Base-by-base conservation (phyloP, 441 rosid genomes). In the Flueggea neowawraea region DNA sequence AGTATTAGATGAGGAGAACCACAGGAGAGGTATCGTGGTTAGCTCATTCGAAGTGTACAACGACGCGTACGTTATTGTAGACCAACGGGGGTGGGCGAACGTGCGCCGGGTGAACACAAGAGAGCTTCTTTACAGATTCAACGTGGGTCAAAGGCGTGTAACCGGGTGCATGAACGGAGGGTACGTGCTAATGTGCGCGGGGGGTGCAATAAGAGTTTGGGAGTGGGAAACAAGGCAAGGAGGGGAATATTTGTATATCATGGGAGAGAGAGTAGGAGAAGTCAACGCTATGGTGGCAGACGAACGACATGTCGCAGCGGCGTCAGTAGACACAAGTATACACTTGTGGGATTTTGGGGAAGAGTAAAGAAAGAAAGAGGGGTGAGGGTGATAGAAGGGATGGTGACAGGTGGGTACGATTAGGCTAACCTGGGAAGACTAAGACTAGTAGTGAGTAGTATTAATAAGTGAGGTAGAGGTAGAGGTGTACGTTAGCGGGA, bases 301-400 rank as follows among this genome's bases (percentile, higher is more conserved):
- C 22, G 96, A 89, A 5, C 76, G 94, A 62, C 83, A 94, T 75
- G 89, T 94, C 82, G 97, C 88, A 4, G 95, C 72, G n/a, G 85
- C 80, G 13, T 59, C 82, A 0, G 64, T 63, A 3, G 84, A 75
- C 55, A 66, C 77, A 14, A 58, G 58, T 2, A 79, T 94, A 75
- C 90, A 91, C 60, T 66, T 94, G 7, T 94, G 99, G 99, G 92
- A 94, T 77, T 90, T 88, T 56, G 96, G 99, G 53, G 94, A 73
- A 55, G 69, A 70, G 70, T 44, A 64, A 63, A 14, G 0, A n/a
- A n/a, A n/a, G n/a, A n/a, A n/a, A 33, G 53, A 51, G 43, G 28
- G 28, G 28, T 22, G 28, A 22, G 28, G 41, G 41, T 36, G 41
- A 36, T 8, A 36, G 41, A 22, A 22, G 28, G 28, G 41, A 36